Conservation (phyloP, 2,329 filamentous ascomycete genomes). For the Colletotrichum trifolii region DNA sequence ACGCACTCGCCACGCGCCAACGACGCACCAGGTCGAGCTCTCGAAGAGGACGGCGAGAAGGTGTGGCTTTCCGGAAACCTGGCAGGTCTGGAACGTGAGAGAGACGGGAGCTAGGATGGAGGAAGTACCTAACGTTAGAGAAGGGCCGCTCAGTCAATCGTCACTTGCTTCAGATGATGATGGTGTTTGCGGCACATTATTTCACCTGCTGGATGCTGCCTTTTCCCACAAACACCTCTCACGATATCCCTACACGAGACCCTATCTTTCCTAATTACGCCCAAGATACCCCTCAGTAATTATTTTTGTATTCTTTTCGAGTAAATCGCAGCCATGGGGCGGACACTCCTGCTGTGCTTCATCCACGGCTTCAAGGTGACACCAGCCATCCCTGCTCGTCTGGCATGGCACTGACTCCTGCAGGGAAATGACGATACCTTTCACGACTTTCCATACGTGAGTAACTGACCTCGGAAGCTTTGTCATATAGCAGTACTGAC, state of each 20-base stretch:
- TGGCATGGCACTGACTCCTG: background rate
- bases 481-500: background rate
- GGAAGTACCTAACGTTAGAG: conserved; percentile 3
- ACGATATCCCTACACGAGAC: background rate
- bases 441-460: conserved; percentile 68
- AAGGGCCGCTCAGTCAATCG: conserved; percentile 29
- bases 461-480: conserved; percentile 11
- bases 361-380: conserved; percentile 79
- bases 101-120: background rate
- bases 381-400: background rate
- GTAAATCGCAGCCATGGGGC: conserved; percentile 46
- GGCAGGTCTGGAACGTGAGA: conserved; percentile 9
- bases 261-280: background rate
- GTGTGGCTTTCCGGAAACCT: conserved; percentile 39
- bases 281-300: background rate
- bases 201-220: background rate
- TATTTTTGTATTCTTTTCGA: background rate
- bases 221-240: background rate
- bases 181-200: conserved; percentile 11
- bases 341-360: conserved; percentile 76
- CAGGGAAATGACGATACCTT: conserved; percentile 78
- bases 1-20: conserved; percentile 35
- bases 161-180: conserved; percentile 11
- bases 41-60: background rate
- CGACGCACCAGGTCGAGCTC: background rate